Evolutionary conservation across 192 early-diverging fungal species (phyloP).

Genomic region (Rhizoclosmatium globosum): DNA sequence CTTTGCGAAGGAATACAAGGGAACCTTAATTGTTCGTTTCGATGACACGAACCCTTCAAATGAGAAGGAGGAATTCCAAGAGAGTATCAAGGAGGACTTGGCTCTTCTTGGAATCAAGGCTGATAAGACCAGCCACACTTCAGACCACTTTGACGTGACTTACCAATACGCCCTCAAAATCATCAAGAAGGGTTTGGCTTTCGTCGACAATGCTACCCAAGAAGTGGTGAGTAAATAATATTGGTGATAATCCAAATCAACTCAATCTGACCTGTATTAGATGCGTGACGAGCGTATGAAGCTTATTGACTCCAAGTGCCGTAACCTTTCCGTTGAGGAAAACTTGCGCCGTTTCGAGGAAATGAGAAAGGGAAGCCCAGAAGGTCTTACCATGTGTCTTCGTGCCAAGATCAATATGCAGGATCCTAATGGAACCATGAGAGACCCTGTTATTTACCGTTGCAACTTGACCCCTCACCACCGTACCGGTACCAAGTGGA

Average conservation of each 20-base stretch:
- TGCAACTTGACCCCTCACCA: conserved; percentile 92
- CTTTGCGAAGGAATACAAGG: conserved; percentile 90
- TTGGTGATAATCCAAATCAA: conserved; percentile 1
- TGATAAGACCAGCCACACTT: conserved; percentile 85
- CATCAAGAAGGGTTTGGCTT: conserved; percentile 89
- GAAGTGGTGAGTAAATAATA: conserved; percentile 55
- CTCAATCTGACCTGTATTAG: conserved; percentile 27
- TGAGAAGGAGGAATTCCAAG: conserved; percentile 96
- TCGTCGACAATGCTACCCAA: conserved; percentile 91
- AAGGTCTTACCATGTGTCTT: conserved; percentile 83
- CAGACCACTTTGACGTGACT: conserved; percentile 89
- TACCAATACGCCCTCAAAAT: conserved; percentile 86
- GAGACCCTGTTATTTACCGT: conserved; percentile 97
- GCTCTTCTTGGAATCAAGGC: conserved; percentile 83
- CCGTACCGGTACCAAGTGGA: conserved; percentile 90
- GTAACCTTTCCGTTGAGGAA: conserved; percentile 88
- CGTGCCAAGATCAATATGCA: conserved; percentile 96
- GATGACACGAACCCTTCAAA: conserved; percentile 99
- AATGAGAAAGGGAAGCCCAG: conserved; percentile 83
- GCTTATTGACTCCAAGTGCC: conserved; percentile 81
- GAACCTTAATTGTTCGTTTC: conserved; percentile 94
- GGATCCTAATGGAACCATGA: conserved; percentile 88
- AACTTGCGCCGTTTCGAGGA: conserved; percentile 90
- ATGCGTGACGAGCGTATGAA: conserved; percentile 91
- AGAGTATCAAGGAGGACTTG: conserved; percentile 94